Evolutionary conservation across 129 eudicot genomes (phyloP).

Genomic region (Ambrosia artemisiifolia): DNA sequence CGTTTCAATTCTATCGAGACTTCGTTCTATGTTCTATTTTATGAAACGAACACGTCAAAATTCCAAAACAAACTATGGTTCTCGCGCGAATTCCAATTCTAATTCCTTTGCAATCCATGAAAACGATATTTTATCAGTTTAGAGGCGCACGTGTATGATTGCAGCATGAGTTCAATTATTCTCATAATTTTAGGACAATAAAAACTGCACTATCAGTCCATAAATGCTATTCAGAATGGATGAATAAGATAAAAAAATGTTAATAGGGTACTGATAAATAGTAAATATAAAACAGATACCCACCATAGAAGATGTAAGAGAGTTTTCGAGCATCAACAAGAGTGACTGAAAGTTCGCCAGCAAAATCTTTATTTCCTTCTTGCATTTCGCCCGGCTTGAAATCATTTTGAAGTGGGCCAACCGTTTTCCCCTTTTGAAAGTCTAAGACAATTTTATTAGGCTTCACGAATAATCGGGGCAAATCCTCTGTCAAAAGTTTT

Average conservation of each 20-base stretch:
- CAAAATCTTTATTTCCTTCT: constrained; percentile 74
- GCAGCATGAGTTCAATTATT: too few relatives aligned
- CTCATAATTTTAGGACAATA: too few relatives aligned
- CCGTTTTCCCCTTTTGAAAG: constrained; percentile 82
- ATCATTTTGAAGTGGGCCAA: constrained; percentile 62
- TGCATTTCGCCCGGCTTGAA: constrained; percentile 51
- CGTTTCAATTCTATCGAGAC: too few relatives aligned
- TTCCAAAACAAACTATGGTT: too few relatives aligned
- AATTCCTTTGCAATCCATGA: too few relatives aligned
- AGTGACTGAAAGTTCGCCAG: constrained; percentile 93
- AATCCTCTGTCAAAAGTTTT: constrained; percentile 86
- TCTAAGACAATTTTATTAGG: constrained; percentile 88
- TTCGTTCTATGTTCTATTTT: too few relatives aligned
- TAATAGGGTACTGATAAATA: neutral
- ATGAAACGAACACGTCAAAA: too few relatives aligned
- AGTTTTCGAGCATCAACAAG: constrained; percentile 94
- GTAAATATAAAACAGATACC: constrained; percentile 1
- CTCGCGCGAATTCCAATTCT: too few relatives aligned
- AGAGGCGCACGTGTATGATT: too few relatives aligned
- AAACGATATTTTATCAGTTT: too few relatives aligned
- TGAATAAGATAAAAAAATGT: neutral
- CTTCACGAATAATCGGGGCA: constrained; percentile 81
- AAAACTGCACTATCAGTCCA: constrained; percentile 34
- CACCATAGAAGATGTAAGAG: constrained; percentile 59
- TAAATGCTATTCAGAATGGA: neutral